A percentile compares a stretch with the other conserved stretches of the same genome.
Conservation (phyloP, 2,329 filamentous ascomycete genomes). For the Phialophora verrucosa region DNA sequence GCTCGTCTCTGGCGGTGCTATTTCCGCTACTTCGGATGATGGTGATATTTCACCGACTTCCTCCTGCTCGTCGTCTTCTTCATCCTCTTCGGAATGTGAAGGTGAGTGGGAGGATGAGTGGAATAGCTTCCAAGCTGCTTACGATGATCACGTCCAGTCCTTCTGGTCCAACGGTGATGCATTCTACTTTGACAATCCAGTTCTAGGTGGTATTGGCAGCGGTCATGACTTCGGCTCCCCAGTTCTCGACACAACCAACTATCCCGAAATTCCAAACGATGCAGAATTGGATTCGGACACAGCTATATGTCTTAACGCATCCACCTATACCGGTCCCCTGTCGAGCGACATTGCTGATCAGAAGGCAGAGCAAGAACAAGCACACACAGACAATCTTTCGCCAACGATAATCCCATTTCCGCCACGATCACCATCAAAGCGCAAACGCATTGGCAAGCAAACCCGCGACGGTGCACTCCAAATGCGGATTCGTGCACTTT, state of each 20-base stretch:
- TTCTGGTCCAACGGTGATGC: background rate
- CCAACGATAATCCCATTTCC: background rate
- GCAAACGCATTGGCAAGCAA: background rate
- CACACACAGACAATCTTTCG: background rate
- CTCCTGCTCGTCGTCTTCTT: background rate
- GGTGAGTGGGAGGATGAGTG: slow-evolving; percentile 1
- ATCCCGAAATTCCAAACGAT: background rate
- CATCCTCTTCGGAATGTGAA: background rate
- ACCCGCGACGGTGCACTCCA: background rate
- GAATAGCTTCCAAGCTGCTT: background rate
- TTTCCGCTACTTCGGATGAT: background rate
- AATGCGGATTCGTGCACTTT: background rate
- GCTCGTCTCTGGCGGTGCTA: background rate
- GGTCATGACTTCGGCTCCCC: background rate
- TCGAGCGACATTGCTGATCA: background rate
- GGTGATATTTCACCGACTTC: background rate
- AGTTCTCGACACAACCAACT: background rate
- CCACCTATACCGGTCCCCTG: background rate
- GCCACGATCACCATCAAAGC: background rate
- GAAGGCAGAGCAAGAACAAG: background rate
- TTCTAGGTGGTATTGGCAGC: background rate
- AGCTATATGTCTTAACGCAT: background rate
- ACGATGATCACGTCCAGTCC: background rate
- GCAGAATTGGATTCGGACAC: background rate
- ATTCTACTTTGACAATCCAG: background rate